Evolutionary conservation across 208 protist genomes (phyloP).

Genomic region (Strigomonas galati): DNA sequence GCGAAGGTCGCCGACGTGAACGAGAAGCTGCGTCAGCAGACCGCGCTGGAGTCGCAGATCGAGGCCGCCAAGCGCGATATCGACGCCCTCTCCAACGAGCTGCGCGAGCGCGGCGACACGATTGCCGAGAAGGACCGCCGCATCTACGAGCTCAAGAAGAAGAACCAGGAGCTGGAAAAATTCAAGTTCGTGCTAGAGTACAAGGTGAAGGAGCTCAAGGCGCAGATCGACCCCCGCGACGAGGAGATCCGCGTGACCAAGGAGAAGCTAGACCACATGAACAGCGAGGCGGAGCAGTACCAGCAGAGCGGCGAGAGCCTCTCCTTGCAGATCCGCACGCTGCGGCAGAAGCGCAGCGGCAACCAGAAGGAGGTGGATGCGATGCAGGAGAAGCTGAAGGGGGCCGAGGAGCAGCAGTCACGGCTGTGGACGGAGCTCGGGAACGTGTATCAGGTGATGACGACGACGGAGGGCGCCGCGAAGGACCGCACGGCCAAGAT

Average conservation of each 20-base stretch:
- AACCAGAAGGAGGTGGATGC: conserved; percentile 89
- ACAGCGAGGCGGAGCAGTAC: conserved; percentile 91
- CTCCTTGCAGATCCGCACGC: conserved; percentile 89
- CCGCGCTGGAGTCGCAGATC: conserved; percentile 90
- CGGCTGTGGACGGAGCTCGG: conserved; percentile 88
- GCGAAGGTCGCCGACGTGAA: conserved; percentile 81
- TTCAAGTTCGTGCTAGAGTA: conserved; percentile 99
- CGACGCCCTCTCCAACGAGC: conserved; percentile 88
- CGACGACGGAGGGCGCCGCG: not conserved
- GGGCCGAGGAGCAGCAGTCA: conserved; percentile 80
- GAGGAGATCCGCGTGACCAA: conserved; percentile 92
- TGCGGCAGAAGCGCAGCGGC: conserved; percentile 92
- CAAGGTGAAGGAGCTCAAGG: conserved; percentile 98
- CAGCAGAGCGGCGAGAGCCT: conserved; percentile 91
- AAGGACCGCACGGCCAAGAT: conserved; percentile 57
- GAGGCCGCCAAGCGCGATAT: conserved; percentile 93
- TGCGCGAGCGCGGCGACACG: conserved; percentile 93
- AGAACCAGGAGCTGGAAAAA: conserved; percentile 98
- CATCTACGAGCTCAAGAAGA: conserved; percentile 97
- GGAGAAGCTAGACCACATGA: conserved; percentile 94
- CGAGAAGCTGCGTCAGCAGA: conserved; percentile 84
- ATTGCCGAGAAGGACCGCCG: conserved; percentile 96
- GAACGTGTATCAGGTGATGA: conserved; percentile 54
- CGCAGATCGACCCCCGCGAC: conserved; percentile 97
- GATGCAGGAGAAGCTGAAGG: conserved; percentile 62